A percentile compares a stretch with the other conserved stretches of the same genome.
phyloP scores from a whole-genome alignment of 768 basidiomycete genomes.

The Dentipellis fragilis region DNA sequence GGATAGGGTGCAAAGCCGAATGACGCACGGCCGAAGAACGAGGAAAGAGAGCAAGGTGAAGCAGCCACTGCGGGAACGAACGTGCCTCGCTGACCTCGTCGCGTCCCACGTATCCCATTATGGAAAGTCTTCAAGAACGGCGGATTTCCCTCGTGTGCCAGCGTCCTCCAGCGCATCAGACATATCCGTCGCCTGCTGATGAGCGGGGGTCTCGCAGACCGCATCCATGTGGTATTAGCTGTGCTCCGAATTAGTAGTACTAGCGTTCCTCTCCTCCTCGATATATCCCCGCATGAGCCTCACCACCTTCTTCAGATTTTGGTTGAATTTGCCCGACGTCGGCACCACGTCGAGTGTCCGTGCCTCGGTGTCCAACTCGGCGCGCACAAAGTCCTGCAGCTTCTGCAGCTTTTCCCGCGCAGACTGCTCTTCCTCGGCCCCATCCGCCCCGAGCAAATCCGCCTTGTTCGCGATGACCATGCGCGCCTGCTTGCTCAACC shows the following conservation, averaged over 20 bases:
- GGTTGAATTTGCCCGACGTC: constrained; percentile 75
- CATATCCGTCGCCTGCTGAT: not conserved
- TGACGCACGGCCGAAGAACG: not conserved
- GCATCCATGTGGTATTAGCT: too few species aligned
- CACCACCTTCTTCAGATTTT: constrained; percentile 70
- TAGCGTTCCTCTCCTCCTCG: constrained; percentile 21
- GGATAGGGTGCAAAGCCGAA: too few species aligned
- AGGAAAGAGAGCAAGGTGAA: not conserved
- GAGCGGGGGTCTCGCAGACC: too few species aligned
- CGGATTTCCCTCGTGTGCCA: not conserved
- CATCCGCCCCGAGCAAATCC: constrained; percentile 55
- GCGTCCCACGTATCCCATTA: not conserved
- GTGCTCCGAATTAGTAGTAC: too few species aligned
- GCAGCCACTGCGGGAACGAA: not conserved
- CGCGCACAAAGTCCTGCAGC: constrained; percentile 47
- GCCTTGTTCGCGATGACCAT: constrained; percentile 95
- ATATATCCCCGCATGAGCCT: constrained; percentile 60
- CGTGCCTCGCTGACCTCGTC: not conserved
- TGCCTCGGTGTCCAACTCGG: constrained; percentile 31
- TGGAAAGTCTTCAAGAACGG: not conserved
- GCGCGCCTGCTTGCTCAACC: constrained; percentile 65
- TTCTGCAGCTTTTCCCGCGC: constrained; percentile 46
- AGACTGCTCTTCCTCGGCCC: constrained; percentile 30
- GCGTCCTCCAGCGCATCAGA: not conserved
- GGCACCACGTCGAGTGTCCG: constrained; percentile 61